These are phyloP conservation scores for Cruciata laevipes DNA, from an alignment of 257 asterid genomes.

Conservation along the genomic window DNA sequence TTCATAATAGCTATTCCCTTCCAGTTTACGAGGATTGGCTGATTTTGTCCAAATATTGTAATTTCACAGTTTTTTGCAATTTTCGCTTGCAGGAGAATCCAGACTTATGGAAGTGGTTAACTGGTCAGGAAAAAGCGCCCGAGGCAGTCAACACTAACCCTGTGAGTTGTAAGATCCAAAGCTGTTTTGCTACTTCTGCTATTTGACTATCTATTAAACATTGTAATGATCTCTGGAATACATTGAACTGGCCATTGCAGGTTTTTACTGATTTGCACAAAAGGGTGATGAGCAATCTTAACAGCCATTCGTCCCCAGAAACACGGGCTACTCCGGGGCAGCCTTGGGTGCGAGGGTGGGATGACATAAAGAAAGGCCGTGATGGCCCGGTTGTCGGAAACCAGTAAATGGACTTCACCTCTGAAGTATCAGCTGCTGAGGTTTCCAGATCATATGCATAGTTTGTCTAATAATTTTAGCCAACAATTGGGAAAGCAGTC, in stretches of 20 bases:
- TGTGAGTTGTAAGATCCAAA: constrained; percentile 32
- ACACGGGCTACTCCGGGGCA: constrained; percentile 73
- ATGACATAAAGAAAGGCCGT: constrained; percentile 71
- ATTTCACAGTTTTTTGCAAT: not conserved
- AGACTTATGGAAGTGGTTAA: constrained; percentile 90
- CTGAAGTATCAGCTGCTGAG: not conserved
- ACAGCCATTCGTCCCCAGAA: constrained; percentile 65
- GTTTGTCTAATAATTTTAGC: not conserved
- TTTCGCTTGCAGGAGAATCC: constrained; percentile 70
- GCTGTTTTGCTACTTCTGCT: not conserved
- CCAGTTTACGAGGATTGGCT: no score
- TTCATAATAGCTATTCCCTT: not conserved
- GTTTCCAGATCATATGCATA: not conserved
- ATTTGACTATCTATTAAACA: not conserved
- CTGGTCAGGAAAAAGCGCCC: constrained; percentile 83
- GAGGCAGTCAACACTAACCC: constrained; percentile 61
- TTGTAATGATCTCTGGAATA: not conserved
- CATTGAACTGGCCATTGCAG: constrained; percentile 21
- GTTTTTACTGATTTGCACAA: constrained; percentile 58
- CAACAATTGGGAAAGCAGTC: not conserved
- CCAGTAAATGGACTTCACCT: constrained; percentile 36
- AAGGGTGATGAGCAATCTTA: constrained; percentile 58
- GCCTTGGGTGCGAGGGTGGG: constrained; percentile 97
- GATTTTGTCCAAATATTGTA: not conserved
- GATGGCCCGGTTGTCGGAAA: constrained; percentile 67